Base-by-base conservation (phyloP, 106 monocot genomes). In the Dendrobium huoshanense region DNA sequence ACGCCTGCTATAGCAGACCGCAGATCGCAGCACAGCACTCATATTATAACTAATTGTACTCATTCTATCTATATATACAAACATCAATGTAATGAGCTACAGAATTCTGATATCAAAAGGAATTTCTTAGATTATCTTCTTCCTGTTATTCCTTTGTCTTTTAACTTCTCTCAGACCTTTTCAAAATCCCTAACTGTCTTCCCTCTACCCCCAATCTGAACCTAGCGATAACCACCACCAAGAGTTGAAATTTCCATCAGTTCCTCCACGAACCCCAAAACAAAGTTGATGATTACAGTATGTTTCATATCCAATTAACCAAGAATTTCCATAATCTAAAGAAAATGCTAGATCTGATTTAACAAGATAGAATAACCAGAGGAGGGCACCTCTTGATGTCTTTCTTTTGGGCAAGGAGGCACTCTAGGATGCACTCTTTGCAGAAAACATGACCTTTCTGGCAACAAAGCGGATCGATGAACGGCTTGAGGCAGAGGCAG, bases 371-470 rank as follows among this genome's bases (percentile, higher is more conserved):
- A 19, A 51, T 19, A 2, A 51, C 13, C 0, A 61, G 31, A 25
- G 56, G 22, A 24, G 77, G 77, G 19, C 10, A 94, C 97, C 94
- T 87, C 85, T 88, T 87, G 86, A 97, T 94, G 85, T 94, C 97
- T 89, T 92, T 97, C 77, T 94, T 97, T 84, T 94, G 97, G 43
- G 97, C 75, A 55, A 97, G 94, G 70, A 97, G 92, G 85, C 94
- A 97, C 84, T 97, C 92, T 18, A 90, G 82, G 87, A 97, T 94
- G 88, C 97, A 97, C 82, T 97, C 94, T 83, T 94, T 97, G 83
- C 97, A 97, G 77, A 97, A 97, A 67, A 92, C 78, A 67, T 97
- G 97, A 47, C 97, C 97, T 65, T 92, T 94, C 58, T 77, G 94
- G 84, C 97, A 94, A 76, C 84, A 90, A 45, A 94, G 87, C 22